Conservation (phyloP, 2,329 filamentous ascomycete species). For the Phialocephala sp. region DNA sequence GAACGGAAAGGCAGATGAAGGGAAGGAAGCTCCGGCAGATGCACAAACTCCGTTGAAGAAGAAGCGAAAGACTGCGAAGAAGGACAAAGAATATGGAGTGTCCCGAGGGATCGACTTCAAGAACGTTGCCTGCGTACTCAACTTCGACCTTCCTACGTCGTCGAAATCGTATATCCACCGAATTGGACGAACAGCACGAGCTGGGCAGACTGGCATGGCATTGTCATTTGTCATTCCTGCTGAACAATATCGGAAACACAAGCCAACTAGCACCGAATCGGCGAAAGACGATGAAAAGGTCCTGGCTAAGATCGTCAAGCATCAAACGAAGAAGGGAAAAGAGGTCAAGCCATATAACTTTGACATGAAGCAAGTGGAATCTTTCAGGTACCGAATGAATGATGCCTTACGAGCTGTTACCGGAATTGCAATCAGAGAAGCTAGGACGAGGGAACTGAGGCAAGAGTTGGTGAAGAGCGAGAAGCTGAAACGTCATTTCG, state of each 20-base stretch:
- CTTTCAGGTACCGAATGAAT: conserved; percentile 92
- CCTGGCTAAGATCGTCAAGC: conserved; percentile 77
- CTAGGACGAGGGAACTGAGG: conserved; percentile 83
- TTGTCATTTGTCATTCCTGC: conserved; percentile 92
- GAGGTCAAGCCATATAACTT: conserved; percentile 91
- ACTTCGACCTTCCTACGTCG: conserved; percentile 90
- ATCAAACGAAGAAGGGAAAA: conserved; percentile 78
- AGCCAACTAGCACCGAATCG: conserved; percentile 77
- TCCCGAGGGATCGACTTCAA: conserved; percentile 96
- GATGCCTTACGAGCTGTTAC: conserved; percentile 92
- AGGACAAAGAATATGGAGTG: conserved; percentile 90
- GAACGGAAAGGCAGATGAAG: conserved; percentile 31
- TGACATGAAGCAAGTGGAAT: conserved; percentile 91
- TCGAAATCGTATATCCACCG: conserved; percentile 96
- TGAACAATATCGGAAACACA: conserved; percentile 85
- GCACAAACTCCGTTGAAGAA: conserved; percentile 50
- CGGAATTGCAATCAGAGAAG: conserved; percentile 86
- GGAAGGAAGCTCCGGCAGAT: conserved; percentile 46
- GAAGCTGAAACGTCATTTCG: conserved; percentile 93
- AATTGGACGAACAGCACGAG: conserved; percentile 90
- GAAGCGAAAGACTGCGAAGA: conserved; percentile 68
- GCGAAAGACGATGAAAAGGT: conserved; percentile 86
- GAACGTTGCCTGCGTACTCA: conserved; percentile 91
- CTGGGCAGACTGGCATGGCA: conserved; percentile 90
- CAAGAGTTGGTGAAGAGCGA: conserved; percentile 92